Percentiles rank a stretch among this genome's conserved stretches.
Conservation (phyloP, 345 rosid genomes). For the Physaria fendleri region DNA sequence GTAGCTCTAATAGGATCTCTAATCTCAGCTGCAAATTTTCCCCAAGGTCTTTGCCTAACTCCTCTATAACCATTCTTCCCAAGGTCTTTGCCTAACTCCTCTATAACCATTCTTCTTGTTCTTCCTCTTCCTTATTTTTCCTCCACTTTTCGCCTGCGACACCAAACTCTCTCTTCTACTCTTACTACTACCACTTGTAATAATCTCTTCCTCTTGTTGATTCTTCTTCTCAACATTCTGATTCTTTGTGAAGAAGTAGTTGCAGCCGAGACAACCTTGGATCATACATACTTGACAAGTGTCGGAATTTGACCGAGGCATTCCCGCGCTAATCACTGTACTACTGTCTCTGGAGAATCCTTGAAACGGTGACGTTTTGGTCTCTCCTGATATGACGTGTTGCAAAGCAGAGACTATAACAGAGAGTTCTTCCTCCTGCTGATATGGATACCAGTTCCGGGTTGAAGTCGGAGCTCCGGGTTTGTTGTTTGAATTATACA, state of each 20-base stretch:
- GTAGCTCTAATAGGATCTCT: slow-evolving; percentile 73
- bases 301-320: slow-evolving; percentile 37
- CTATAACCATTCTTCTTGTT: too few species aligned
- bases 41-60: slow-evolving; percentile 98
- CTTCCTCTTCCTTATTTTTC: too few species aligned
- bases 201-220: too few species aligned
- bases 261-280: slow-evolving; percentile 69
- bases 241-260: slow-evolving; percentile 56
- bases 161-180: slow-evolving; percentile 4
- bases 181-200: neutral
- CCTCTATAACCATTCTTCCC: slow-evolving; percentile 78
- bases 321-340: slow-evolving; percentile 32
- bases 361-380: neutral
- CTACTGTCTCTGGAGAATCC: neutral
- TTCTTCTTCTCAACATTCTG: too few species aligned
- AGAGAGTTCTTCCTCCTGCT: slow-evolving; percentile 55
- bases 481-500: slow-evolving; percentile 37
- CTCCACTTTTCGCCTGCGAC: slow-evolving; percentile 5
- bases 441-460: slow-evolving; percentile 8
- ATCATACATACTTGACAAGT: slow-evolving; percentile 58
- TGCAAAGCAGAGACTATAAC: slow-evolving; percentile 52
- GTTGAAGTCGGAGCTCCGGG: slow-evolving; percentile 3
- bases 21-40: slow-evolving; percentile 96
- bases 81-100: too few species aligned
- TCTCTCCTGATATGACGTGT: slow-evolving; percentile 27